Evolutionary conservation across 129 eudicot species (phyloP).

Genomic region (Chrysanthemum makinoi): DNA sequence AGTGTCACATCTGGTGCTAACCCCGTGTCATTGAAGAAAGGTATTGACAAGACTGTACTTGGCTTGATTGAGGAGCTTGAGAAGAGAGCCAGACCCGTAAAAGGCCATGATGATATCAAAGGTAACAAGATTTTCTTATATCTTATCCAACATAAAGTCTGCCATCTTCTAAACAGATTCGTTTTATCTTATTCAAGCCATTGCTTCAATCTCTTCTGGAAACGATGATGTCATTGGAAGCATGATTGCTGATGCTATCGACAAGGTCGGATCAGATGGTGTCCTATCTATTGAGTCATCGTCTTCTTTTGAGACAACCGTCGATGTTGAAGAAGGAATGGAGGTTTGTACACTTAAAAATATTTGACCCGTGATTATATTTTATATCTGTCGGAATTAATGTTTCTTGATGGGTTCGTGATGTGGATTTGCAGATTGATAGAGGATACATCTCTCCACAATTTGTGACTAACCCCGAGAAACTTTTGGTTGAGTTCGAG

Average conservation of each 20-base stretch:
- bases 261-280: constrained; percentile 79
- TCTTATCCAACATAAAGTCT: no score
- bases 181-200: constrained; percentile 41
- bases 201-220: constrained; percentile 73
- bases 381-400: not conserved
- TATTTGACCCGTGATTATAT: not conserved
- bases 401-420: constrained; percentile 9
- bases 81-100: constrained; percentile 65
- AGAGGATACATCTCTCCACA: constrained; percentile 85
- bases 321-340: constrained; percentile 88
- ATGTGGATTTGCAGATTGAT: constrained; percentile 56
- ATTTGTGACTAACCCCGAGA: constrained; percentile 73
- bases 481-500: constrained; percentile 67
- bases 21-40: constrained; percentile 73
- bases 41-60: constrained; percentile 67
- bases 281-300: constrained; percentile 72
- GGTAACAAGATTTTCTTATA: constrained; percentile 36
- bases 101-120: constrained; percentile 72
- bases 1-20: constrained; percentile 86
- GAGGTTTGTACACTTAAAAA: constrained; percentile 46
- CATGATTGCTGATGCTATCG: constrained; percentile 80
- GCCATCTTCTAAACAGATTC: not conserved
- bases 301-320: constrained; percentile 76
- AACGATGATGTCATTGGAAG: constrained; percentile 62
- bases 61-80: constrained; percentile 61